Percentiles rank a stretch among this genome's conserved stretches.
Evolutionary conservation across 495 filamentous ascomycete species (phyloP).

Genomic region (Aspergillus conjunctus): DNA sequence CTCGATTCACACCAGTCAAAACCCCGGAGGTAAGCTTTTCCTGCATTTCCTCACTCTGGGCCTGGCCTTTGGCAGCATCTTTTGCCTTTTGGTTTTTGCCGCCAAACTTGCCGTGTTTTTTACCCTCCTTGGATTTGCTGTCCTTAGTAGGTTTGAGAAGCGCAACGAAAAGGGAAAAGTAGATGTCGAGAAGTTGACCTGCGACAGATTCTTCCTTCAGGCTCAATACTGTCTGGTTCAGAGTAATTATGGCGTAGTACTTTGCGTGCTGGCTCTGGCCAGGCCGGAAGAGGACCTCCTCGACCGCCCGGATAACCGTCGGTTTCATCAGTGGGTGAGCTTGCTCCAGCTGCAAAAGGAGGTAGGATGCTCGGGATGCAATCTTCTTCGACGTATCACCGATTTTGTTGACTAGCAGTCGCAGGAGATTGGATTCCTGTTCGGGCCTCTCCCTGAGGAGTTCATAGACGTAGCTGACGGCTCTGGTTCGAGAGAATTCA

Average conservation of each 20-base stretch:
- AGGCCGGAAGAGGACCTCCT: conserved; percentile 86
- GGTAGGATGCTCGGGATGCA: conserved; percentile 85
- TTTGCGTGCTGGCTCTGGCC: conserved; percentile 85
- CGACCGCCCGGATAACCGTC: conserved; percentile 78
- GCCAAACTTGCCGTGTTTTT: conserved; percentile 30
- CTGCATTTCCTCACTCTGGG: conserved; percentile 65
- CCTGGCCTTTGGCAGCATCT: conserved; percentile 53
- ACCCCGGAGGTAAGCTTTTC: conserved; percentile 91
- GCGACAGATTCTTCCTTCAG: conserved; percentile 80
- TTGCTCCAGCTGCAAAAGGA: conserved; percentile 84
- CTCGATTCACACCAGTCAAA: conserved; percentile 91
- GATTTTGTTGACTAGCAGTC: conserved; percentile 92
- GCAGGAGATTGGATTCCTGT: conserved; percentile 91
- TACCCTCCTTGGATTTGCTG: conserved; percentile 27
- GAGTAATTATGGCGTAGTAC: conserved; percentile 93
- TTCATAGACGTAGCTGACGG: conserved; percentile 85
- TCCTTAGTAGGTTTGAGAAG: conserved; percentile 64
- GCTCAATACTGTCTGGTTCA: conserved; percentile 94
- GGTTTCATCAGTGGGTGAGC: conserved; percentile 92
- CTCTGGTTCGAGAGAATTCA: conserved; percentile 81
- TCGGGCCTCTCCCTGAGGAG: conserved; percentile 94
- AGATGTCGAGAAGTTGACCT: conserved; percentile 78
- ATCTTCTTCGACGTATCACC: conserved; percentile 94
- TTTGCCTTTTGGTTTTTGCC: conserved; percentile 37
- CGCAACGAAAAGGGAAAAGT: conserved; percentile 82